Evolutionary conservation across 805 yeast species (phyloP).

Genomic region (Candida glaebosa): DNA sequence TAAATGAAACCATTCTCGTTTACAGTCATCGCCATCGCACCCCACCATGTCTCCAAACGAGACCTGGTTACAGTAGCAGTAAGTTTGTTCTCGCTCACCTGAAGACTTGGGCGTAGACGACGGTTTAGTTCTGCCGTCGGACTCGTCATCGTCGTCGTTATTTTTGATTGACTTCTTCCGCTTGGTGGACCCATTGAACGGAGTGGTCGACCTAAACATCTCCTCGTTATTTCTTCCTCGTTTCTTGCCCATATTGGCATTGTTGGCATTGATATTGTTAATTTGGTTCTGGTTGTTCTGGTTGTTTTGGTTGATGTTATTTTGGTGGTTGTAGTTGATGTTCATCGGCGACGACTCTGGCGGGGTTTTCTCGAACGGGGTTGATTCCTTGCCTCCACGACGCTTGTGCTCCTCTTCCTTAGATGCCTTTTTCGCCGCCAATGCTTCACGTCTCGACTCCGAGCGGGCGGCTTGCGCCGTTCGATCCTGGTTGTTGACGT

Average conservation of each 20-base stretch:
- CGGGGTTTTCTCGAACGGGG: conserved; percentile 8
- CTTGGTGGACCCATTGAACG: conserved; percentile 12
- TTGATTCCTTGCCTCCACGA: conserved; percentile 14
- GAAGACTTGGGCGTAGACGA: conserved; percentile 8
- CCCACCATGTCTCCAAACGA: conserved; percentile 99
- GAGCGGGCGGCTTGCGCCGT: conserved; percentile 74
- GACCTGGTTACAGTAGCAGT: conserved; percentile 95
- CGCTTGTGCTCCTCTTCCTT: conserved; percentile 29
- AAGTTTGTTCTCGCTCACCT: conserved; percentile 60
- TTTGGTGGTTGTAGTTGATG: not conserved
- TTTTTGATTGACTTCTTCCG: conserved; percentile 18
- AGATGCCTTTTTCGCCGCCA: conserved; percentile 79
- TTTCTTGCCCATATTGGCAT: conserved; percentile 10
- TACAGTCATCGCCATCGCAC: conserved; percentile 92
- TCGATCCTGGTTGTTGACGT: conserved; percentile 33
- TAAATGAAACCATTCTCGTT: conserved; percentile 92
- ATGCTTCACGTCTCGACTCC: conserved; percentile 87
- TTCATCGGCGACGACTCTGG: conserved; percentile 5
- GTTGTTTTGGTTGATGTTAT: conserved; percentile 4
- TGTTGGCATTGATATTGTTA: conserved; percentile 5
- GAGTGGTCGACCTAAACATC: conserved; percentile 14
- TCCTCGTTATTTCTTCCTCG: conserved; percentile 14
- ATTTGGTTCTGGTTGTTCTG: conserved; percentile 6
- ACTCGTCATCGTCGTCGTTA: conserved; percentile 15
- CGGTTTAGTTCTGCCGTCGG: conserved; percentile 5